These are phyloP conservation scores for Sambucus nigra DNA, from an alignment of 129 eudicot species.

Conservation along the genomic window DNA sequence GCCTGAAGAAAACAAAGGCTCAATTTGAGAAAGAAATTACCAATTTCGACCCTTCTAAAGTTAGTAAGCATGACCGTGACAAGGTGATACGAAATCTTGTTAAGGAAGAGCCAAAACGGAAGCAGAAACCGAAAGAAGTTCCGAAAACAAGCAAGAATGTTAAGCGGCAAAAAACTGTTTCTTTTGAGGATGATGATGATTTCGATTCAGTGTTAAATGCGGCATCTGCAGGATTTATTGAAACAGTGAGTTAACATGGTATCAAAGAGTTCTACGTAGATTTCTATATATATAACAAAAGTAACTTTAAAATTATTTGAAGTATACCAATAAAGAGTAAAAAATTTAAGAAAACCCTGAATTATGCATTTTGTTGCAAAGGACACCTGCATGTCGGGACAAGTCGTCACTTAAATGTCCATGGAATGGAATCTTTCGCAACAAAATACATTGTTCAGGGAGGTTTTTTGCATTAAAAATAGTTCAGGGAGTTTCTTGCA, in stretches of 20 bases:
- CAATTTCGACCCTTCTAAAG: conserved; percentile 15
- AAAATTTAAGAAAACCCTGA: too few species aligned
- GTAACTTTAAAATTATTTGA: too few species aligned
- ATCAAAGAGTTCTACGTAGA: not conserved
- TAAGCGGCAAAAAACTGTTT: conserved; percentile 48
- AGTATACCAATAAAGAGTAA: too few species aligned
- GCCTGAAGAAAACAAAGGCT: conserved; percentile 68
- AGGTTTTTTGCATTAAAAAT: too few species aligned
- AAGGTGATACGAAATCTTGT: conserved; percentile 46
- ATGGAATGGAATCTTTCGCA: too few species aligned
- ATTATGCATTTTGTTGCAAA: too few species aligned
- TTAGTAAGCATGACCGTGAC: conserved; percentile 24
- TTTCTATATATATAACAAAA: not conserved
- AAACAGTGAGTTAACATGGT: conserved; percentile 60
- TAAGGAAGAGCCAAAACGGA: conserved; percentile 47
- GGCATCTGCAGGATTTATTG: conserved; percentile 90
- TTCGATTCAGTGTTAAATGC: conserved; percentile 84
- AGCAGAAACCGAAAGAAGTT: conserved; percentile 42
- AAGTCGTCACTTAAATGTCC: too few species aligned
- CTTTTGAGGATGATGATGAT: conserved; percentile 66
- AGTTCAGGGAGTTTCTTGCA: too few species aligned
- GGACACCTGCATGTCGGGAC: too few species aligned
- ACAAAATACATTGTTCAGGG: too few species aligned
- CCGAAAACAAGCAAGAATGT: conserved; percentile 30
- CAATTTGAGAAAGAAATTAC: conserved; percentile 65